A percentile compares a stretch with the other conserved stretches of the same genome.
Evolutionary conservation across 495 filamentous ascomycete species (phyloP).

Genomic region (Parathielavia appendiculata): DNA sequence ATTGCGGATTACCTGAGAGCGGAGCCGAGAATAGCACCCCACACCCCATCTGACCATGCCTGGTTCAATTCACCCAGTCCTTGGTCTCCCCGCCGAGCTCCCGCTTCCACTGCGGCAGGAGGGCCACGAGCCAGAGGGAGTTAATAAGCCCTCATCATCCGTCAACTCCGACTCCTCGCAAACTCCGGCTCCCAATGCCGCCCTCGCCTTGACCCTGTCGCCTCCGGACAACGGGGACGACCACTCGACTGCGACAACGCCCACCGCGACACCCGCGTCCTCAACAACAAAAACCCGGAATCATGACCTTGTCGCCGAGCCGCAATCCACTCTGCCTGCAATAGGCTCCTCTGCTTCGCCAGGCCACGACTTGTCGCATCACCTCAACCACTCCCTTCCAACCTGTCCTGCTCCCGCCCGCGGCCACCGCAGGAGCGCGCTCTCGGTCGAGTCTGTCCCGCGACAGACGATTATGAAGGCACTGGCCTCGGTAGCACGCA

Average conservation of each 20-base stretch:
- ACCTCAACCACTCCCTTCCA: neutral
- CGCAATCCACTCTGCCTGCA: conserved; percentile 12
- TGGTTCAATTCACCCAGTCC: conserved; percentile 38
- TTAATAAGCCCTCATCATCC: conserved; percentile 21
- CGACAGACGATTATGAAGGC: conserved; percentile 85
- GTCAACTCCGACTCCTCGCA: conserved; percentile 22
- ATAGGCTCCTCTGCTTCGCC: conserved; percentile 12
- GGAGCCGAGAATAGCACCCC: conserved; percentile 24
- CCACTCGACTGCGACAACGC: conserved; percentile 2
- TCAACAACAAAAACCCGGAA: conserved; percentile 6
- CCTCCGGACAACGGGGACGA: conserved; percentile 16
- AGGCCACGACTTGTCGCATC: conserved; percentile 10
- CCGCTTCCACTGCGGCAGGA: conserved; percentile 13
- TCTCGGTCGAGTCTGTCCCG: conserved; percentile 68
- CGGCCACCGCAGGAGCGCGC: conserved; percentile 55
- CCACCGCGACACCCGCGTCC: neutral
- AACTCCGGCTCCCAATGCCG: conserved; percentile 17
- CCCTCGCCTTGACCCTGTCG: conserved; percentile 12
- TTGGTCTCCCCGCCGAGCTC: conserved; percentile 25
- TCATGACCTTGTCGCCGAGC: conserved; percentile 7
- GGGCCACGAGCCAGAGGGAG: conserved; percentile 19
- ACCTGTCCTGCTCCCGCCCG: conserved; percentile 8
- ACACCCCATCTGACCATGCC: conserved; percentile 22
- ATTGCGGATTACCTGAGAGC: neutral
- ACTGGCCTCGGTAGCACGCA: conserved; percentile 66